phyloP scores from a whole-genome alignment of 306 rosid species.

The Abrus pulchellus region DNA sequence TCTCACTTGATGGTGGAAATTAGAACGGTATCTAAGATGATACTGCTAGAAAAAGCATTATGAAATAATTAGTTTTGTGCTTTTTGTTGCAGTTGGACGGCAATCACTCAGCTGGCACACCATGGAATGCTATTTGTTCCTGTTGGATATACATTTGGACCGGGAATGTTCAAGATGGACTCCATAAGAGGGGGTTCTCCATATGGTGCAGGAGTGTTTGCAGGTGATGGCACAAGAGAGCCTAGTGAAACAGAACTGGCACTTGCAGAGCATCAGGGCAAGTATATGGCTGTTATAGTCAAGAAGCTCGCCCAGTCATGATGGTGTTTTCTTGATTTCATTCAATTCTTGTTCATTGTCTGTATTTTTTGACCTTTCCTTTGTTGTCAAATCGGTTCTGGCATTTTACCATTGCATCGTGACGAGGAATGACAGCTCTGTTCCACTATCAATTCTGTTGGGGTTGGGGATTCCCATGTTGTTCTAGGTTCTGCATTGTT shows the following conservation, averaged over 20 bases:
- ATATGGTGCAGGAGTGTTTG: slow-evolving; percentile 91
- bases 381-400: slow-evolving; percentile 56
- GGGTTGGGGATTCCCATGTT: slow-evolving; percentile 43
- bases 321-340: slow-evolving; percentile 48
- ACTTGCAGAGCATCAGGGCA: slow-evolving; percentile 96
- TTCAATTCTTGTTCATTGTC: slow-evolving; percentile 48
- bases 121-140: slow-evolving; percentile 99
- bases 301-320: slow-evolving; percentile 72
- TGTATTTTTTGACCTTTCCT: slow-evolving; percentile 10
- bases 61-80: slow-evolving; percentile 22
- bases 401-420: slow-evolving; percentile 43
- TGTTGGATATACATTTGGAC: slow-evolving; percentile 92
- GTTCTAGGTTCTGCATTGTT: slow-evolving; percentile 47
- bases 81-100: slow-evolving; percentile 86
- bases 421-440: slow-evolving; percentile 33
- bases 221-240: slow-evolving; percentile 92
- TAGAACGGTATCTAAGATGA: slow-evolving; percentile 4
- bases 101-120: slow-evolving; percentile 91
- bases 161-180: slow-evolving; percentile 92
- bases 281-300: slow-evolving; percentile 87
- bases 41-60: slow-evolving; percentile 19
- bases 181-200: slow-evolving; percentile 91
- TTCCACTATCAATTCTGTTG: slow-evolving; percentile 33
- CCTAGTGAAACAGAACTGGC: slow-evolving; percentile 87
- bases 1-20: slow-evolving; percentile 24